Conservation (phyloP, 1,139 yeast species). For the Suhomyces atakaporum region DNA sequence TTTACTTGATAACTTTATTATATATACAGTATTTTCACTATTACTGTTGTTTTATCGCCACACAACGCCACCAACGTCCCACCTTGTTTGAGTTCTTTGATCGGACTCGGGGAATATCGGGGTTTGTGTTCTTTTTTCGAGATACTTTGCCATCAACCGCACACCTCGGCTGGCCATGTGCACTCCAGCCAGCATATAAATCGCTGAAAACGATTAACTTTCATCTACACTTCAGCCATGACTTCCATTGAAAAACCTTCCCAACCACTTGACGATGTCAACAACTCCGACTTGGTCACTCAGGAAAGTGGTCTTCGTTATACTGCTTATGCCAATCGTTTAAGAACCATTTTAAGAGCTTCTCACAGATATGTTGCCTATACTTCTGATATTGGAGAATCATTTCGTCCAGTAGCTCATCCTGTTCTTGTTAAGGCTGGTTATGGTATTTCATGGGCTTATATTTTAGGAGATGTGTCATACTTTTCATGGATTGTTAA, state of each 20-base stretch:
- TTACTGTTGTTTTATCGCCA: no score
- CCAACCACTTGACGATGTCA: slow-evolving; percentile 14
- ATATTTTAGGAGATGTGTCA: slow-evolving; percentile 76
- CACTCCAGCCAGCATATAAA: background rate
- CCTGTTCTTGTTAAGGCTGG: slow-evolving; percentile 65
- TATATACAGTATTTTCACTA: no score
- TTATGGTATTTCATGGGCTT: slow-evolving; percentile 77
- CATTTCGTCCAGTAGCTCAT: slow-evolving; percentile 84
- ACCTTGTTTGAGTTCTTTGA: no score
- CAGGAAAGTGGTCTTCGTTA: slow-evolving; percentile 65
- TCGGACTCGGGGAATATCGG: no score
- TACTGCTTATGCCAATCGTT: slow-evolving; percentile 78
- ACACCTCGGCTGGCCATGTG: no score
- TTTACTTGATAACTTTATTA: no score
- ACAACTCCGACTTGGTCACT: slow-evolving; percentile 22
- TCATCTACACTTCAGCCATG: background rate
- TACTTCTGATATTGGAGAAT: slow-evolving; percentile 86
- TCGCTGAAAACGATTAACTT: background rate
- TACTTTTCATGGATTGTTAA: slow-evolving; percentile 77
- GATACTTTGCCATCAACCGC: background rate
- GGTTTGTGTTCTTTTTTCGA: no score
- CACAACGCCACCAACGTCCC: no score
- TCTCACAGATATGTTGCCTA: slow-evolving; percentile 87
- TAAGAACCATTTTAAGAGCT: slow-evolving; percentile 68
- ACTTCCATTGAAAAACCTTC: slow-evolving; percentile 5